Evolutionary conservation across 2,329 filamentous ascomycete genomes (phyloP), one percentile per base, ranked within the genome.

Genomic region (Colletotrichum scovillei): DNA sequence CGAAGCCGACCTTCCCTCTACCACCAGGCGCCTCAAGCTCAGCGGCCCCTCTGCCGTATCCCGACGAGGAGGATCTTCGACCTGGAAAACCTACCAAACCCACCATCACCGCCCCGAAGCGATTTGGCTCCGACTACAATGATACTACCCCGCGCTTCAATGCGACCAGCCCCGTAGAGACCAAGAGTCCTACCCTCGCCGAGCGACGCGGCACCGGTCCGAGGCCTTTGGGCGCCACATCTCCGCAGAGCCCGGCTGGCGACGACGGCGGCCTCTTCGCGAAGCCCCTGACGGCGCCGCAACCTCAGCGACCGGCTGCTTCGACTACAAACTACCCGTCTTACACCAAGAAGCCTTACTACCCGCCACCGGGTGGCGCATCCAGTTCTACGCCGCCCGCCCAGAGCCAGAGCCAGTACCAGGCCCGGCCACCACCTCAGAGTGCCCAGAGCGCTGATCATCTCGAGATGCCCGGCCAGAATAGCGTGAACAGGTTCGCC

Each of bases 221-320:
- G 28, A 95, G 94, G 80, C 93, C 95, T 60, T 87, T 98, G 63
- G 72, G 68, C 26, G 67, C 67, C 53, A 93, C 95, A 70, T 95
- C 95, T 75, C 95, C 95, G 1, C 92, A 93, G 22, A 95, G 93
- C 57, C 93, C 94, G 24, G 92, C 93, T 74, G 86, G 88, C 28
- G 94, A 97, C 75, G 92, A 92, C 78, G 92, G 95, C 68, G 93
- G 91, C n/a, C 85, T 97, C 66, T 97, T 97, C 81, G 93, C 94
- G 74, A 92, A 91, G 78, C 89, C 89, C 7, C 78, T 91, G 63
- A 82, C 83, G 82, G 76, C 86, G 85, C 77, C 85, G 84, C 84
- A 80, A 74, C 84, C 78, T 73, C 82, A 76, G 72, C 81, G 78
- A 6, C 81, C 85, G 52, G 83, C 81, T 63, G 80, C 84, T 52